These are phyloP conservation scores for Retiboletus fuscus DNA, from an alignment of 1,284 basidiomycete genomes.

Conservation along the genomic window DNA sequence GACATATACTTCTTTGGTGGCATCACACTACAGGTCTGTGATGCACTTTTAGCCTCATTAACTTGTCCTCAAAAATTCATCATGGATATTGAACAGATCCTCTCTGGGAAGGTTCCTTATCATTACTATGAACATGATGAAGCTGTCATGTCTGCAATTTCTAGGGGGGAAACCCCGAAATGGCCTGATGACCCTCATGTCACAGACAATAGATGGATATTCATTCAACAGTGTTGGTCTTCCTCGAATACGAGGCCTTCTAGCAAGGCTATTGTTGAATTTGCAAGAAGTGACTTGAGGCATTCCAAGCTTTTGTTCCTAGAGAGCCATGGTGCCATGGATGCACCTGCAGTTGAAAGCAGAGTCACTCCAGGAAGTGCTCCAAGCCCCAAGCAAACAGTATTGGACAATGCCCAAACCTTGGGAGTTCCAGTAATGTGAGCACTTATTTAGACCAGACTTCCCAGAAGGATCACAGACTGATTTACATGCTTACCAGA, in stretches of 20 bases:
- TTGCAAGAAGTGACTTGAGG: neutral
- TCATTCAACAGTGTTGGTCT: neutral
- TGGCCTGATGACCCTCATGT: neutral
- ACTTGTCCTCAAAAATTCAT: neutral
- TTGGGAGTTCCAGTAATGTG: too few relatives aligned
- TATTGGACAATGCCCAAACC: too few relatives aligned
- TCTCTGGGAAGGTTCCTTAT: neutral
- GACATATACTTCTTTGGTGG: neutral
- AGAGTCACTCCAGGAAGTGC: too few relatives aligned
- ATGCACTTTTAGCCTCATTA: neutral
- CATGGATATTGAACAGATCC: neutral
- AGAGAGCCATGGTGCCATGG: too few relatives aligned
- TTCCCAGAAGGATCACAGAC: too few relatives aligned
- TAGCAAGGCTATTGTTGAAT: neutral
- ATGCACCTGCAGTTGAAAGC: too few relatives aligned
- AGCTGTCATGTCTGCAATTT: neutral
- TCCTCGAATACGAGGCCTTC: neutral
- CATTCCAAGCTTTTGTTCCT: too few relatives aligned
- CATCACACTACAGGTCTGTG: constrained; percentile 6
- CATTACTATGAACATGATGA: neutral
- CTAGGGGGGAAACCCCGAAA: neutral
- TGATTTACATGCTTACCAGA: too few relatives aligned
- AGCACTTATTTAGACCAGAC: too few relatives aligned
- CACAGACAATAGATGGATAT: neutral
- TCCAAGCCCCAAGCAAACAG: too few relatives aligned